Percentiles rank a stretch among this genome's conserved stretches.
Evolutionary conservation across 495 filamentous ascomycete genomes (phyloP).

Genomic region (Penicillium lividum): DNA sequence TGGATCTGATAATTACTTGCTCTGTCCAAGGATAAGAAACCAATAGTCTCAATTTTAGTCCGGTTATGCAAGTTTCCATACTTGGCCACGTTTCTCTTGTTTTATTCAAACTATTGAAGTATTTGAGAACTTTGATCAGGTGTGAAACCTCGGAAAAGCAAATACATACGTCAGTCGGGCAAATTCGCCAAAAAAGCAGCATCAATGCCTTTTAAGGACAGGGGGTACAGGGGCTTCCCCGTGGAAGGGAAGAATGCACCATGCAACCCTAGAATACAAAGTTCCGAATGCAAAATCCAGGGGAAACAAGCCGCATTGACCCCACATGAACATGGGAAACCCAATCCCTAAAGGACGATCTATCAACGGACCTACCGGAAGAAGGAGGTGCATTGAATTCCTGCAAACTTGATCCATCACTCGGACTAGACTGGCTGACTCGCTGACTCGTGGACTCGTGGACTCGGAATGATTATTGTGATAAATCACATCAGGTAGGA

Average conservation of each 20-base stretch:
- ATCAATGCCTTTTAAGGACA: too few relatives aligned
- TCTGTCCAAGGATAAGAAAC: not conserved
- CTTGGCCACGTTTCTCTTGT: not conserved
- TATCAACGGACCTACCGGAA: not conserved
- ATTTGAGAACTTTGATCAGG: not conserved
- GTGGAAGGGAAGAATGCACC: too few relatives aligned
- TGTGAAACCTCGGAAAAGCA: not conserved
- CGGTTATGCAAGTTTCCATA: not conserved
- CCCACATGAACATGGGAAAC: conserved; percentile 11
- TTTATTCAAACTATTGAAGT: not conserved
- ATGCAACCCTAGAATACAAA: too few relatives aligned
- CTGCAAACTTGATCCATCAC: not conserved
- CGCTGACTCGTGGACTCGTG: not conserved
- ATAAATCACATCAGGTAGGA: not conserved
- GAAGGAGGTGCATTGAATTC: not conserved
- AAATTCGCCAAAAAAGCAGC: not conserved
- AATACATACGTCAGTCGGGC: not conserved
- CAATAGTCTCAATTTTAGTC: not conserved
- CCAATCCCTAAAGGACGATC: too few relatives aligned
- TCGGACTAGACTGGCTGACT: not conserved
- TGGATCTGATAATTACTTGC: not conserved
- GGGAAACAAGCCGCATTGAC: conserved; percentile 11
- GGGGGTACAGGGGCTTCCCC: too few relatives aligned
- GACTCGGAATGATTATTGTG: not conserved
- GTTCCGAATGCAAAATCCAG: not conserved